Conservation (phyloP, 2,329 filamentous ascomycete genomes). For the Chaetomium sp. region DNA sequence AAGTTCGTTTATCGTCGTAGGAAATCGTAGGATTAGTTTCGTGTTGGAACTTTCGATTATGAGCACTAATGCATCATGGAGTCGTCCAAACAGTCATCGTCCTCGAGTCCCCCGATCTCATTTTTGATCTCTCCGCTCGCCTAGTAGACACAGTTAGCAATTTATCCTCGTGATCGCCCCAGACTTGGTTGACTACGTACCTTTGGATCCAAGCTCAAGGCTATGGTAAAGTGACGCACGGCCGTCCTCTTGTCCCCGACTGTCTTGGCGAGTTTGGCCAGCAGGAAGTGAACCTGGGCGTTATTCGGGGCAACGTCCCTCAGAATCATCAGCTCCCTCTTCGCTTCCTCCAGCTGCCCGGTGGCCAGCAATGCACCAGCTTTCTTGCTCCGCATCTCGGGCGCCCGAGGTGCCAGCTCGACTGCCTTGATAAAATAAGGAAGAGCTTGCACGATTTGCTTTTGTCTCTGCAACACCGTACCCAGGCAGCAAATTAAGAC, state of each 20-base stretch:
- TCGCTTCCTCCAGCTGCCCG: slow-evolving; percentile 68
- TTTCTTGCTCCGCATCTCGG: slow-evolving; percentile 89
- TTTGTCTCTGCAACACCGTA: slow-evolving; percentile 83
- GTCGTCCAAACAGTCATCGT: slow-evolving; percentile 71
- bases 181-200: slow-evolving; percentile 51
- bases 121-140: slow-evolving; percentile 94
- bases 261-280: slow-evolving; percentile 79
- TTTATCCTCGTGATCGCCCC: neutral
- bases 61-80: slow-evolving; percentile 58
- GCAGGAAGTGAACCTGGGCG: slow-evolving; percentile 91
- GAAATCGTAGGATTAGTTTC: slow-evolving; percentile 21
- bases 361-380: slow-evolving; percentile 82
- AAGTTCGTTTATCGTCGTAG: slow-evolving; percentile 10
- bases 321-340: slow-evolving; percentile 81
- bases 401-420: slow-evolving; percentile 76
- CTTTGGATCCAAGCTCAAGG: slow-evolving; percentile 94
- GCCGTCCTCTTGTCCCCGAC: slow-evolving; percentile 74
- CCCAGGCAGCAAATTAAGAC: slow-evolving; percentile 93
- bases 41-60: slow-evolving; percentile 33
- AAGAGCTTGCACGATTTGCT: slow-evolving; percentile 76
- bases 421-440: slow-evolving; percentile 81
- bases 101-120: slow-evolving; percentile 88
- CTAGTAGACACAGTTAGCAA: slow-evolving; percentile 50
- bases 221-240: slow-evolving; percentile 93
- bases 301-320: slow-evolving; percentile 93